Evolutionary conservation across 768 basidiomycete species (phyloP), one percentile per base, ranked within the genome.

Genomic region (Gymnopilus dilepis): DNA sequence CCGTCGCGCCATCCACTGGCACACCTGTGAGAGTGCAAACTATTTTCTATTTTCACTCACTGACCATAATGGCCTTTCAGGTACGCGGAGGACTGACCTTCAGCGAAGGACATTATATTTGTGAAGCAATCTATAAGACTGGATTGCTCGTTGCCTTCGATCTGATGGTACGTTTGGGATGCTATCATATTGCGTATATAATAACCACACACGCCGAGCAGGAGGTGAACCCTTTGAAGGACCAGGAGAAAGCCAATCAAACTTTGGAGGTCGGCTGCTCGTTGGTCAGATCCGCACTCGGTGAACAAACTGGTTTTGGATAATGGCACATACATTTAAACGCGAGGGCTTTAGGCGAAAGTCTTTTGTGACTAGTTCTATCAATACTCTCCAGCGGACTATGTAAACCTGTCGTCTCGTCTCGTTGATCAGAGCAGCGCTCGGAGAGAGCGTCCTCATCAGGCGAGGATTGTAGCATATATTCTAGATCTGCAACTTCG

Each of bases 81-180:
- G 94, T 97, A 21, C 90, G 96, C 67, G 97, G 97, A 2, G 97
- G 97, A 9, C 78, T 99, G 63, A 95, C 93, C 21, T 99, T 99
- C 80, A 82, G 97, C 65, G 97, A 99, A 73, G 97, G 96, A n/a
- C 97, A 98, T 76, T 98, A 96, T 74, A 95, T 97, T 69, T 95
- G 92, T 65, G 95, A 98, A 77, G 89, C 92, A 4, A 85, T 99
- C 42, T 87, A 87, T 62, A 95, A 97, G 80, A 99, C 96, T 5
- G 95, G 95, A 5, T 84, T 91, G 60, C 84, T 99, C 19, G 95
- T 97, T 22, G 94, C 89, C 0, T 77, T 99, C 24, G 97, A 99
- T 76, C 80, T 99, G 64, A 96, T 99, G 95, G 95, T 91, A 62
- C 48, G 85, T 73, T 19, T 21, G 30, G 40, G 41, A 21, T 11